A percentile compares a stretch with the other conserved stretches of the same genome.
Evolutionary conservation across 169 alveolate species (phyloP).

Genomic region (Cryptosporidium sp.): DNA sequence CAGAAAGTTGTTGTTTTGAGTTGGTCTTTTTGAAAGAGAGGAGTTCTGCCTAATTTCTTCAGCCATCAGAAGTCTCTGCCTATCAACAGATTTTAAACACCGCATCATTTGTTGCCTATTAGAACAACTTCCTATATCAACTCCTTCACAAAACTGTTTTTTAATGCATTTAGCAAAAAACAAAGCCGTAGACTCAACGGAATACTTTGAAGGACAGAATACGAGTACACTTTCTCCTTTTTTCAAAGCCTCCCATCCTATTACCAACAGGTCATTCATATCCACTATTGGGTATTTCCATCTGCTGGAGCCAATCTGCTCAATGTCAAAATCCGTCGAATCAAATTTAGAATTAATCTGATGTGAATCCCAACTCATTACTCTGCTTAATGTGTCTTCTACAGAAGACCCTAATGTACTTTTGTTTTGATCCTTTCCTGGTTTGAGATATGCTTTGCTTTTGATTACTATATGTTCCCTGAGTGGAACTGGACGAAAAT

Average conservation of each 20-base stretch:
- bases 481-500: constrained; percentile 84
- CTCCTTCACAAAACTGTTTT: constrained; percentile 37
- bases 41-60: constrained; percentile 24
- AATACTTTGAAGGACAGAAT: constrained; percentile 80
- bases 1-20: constrained; percentile 10
- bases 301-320: not conserved
- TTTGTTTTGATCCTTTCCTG: not conserved
- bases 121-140: not conserved
- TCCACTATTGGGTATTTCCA: constrained; percentile 65
- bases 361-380: constrained; percentile 16
- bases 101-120: not conserved
- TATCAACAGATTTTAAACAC: not conserved
- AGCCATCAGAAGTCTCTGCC: constrained; percentile 16
- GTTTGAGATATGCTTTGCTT: constrained; percentile 75
- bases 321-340: not conserved
- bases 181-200: constrained; percentile 73
- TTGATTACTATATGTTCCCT: constrained; percentile 72
- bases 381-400: not conserved
- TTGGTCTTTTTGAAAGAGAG: not conserved
- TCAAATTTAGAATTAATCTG: not conserved
- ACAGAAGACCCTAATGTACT: not conserved
- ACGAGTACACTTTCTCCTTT: constrained; percentile 78
- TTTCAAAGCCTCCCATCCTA: constrained; percentile 79
- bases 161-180: constrained; percentile 36
- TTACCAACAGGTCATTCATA: constrained; percentile 63